Evolutionary conservation across 164 flowering plant species (phyloP), one percentile per base, ranked within the genome.

Genomic region (Vitis rotundifolia): DNA sequence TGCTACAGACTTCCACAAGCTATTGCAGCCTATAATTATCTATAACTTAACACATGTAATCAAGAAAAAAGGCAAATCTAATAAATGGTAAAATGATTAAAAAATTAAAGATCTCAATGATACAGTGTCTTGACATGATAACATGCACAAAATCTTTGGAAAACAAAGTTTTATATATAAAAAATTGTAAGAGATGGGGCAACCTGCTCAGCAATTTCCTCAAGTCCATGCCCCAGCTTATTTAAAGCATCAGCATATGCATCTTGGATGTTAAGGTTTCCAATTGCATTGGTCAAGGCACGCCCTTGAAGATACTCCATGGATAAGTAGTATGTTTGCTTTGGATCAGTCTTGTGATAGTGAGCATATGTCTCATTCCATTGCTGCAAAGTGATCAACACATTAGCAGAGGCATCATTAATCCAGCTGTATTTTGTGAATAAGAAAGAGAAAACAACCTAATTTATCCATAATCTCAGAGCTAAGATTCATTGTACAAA

Each of bases 221-320:
- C 99, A 47, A 93, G 94, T 12, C 87, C 78, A 76, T 91, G 92
- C 26, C 99, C 99, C 74, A 93, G 79, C 76, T 93, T 88, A 64
- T 82, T 87, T 31, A 93, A 66, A 66, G 97, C 98, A 73, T 85
- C 86, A 67, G 91, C 92, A 88, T 91, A 93, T 49, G 89, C 92
- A 84, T 83, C 87, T 69, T 76, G 90, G 64, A 87, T 69, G 68
- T 85, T 70, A 51, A 95, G 82, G 70, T 91, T 95, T 60, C 98
- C 99, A 74, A 95, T 80, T 16, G 97, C 97, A 82, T 95, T 93
- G 8, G 93, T 89, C 79, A 95, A 75, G 61, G 98, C 90, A 74
- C 98, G 83, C 26, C 99, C 99, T 78, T 93, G 97, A 70, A 95
- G 94, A 84, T 82, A 95, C 82, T 95, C 99, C 99, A 95, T 95